These are phyloP conservation scores for Pichia phayaonensis DNA, from an alignment of 805 yeast genomes.

Conservation along the genomic window DNA sequence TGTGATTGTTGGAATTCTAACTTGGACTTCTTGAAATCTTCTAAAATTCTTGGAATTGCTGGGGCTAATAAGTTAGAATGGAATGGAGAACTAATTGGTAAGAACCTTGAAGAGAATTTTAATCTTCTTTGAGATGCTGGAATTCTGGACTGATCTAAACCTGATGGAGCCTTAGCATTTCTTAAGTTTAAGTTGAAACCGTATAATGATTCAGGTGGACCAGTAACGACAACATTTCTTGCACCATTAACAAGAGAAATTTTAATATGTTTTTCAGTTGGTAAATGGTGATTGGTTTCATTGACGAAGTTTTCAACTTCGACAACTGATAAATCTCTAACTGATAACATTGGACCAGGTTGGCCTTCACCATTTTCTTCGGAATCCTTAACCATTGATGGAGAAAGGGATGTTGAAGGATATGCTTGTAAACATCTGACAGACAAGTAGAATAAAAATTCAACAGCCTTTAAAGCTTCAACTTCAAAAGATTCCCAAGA, in stretches of 20 bases:
- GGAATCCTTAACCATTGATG: conserved; percentile 86
- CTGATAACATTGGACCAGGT: conserved; percentile 96
- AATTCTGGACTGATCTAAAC: conserved; percentile 89
- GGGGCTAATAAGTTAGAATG: conserved; percentile 79
- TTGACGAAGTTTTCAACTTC: conserved; percentile 76
- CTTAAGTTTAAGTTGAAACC: conserved; percentile 90
- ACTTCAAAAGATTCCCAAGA: conserved; percentile 79
- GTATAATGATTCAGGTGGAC: conserved; percentile 96
- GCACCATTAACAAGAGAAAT: conserved; percentile 94
- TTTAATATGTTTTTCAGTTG: conserved; percentile 81
- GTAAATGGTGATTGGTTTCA: conserved; percentile 88
- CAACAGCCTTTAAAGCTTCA: conserved; percentile 69
- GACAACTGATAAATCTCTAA: conserved; percentile 75
- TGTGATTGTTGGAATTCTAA: conserved; percentile 48
- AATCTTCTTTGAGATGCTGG: conserved; percentile 92
- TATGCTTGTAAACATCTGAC: conserved; percentile 83
- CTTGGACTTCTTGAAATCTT: conserved; percentile 54
- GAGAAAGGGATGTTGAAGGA: conserved; percentile 92
- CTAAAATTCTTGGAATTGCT: conserved; percentile 59
- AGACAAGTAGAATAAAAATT: conserved; percentile 87
- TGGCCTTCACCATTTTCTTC: conserved; percentile 91
- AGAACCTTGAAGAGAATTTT: conserved; percentile 85
- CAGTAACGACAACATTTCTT: conserved; percentile 88
- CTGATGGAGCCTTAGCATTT: conserved; percentile 90
- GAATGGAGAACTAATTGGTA: conserved; percentile 95